These are phyloP conservation scores for Thielaviopsis populi DNA, from an alignment of 2,329 filamentous ascomycete genomes.

Conservation along the genomic window DNA sequence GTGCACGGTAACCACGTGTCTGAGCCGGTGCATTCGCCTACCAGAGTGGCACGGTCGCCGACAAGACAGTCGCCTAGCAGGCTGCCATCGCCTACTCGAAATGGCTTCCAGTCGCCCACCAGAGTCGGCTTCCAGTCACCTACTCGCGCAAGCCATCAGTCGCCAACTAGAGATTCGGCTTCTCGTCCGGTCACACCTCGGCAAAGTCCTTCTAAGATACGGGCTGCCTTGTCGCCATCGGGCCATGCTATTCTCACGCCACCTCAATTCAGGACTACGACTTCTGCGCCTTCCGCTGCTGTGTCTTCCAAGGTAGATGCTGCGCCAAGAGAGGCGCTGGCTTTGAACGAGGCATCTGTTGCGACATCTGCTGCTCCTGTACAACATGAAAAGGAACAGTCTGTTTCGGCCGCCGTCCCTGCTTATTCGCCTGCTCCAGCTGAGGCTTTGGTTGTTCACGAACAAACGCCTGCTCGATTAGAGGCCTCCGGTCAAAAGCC, in stretches of 20 bases:
- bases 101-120: slow-evolving; percentile 2
- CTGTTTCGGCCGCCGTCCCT: neutral
- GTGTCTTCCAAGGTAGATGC: slow-evolving; percentile 7
- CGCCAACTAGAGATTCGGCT: slow-evolving; percentile 6
- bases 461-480: neutral
- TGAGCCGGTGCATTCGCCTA: slow-evolving; percentile 13
- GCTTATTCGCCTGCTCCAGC: neutral
- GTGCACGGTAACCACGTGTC: slow-evolving; percentile 13
- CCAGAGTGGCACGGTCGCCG: slow-evolving; percentile 3
- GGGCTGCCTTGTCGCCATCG: slow-evolving; percentile 5
- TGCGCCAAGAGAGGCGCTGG: neutral
- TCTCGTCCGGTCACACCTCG: slow-evolving; percentile 11
- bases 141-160: slow-evolving; percentile 4
- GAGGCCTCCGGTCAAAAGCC: neutral
- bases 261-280: slow-evolving; percentile 2
- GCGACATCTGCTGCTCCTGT: neutral
- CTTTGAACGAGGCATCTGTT: neutral
- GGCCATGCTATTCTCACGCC: neutral
- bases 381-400: neutral
- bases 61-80: slow-evolving; percentile 7
- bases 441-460: neutral
- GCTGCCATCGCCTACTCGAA: slow-evolving; percentile 1
- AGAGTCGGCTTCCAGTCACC: slow-evolving; percentile 9
- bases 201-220: slow-evolving; percentile 13
- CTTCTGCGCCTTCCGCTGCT: neutral